A percentile compares a stretch with the other conserved stretches of the same genome.
phyloP scores from a whole-genome alignment of 208 protist species.

The Acanthamoeba castellanii region DNA sequence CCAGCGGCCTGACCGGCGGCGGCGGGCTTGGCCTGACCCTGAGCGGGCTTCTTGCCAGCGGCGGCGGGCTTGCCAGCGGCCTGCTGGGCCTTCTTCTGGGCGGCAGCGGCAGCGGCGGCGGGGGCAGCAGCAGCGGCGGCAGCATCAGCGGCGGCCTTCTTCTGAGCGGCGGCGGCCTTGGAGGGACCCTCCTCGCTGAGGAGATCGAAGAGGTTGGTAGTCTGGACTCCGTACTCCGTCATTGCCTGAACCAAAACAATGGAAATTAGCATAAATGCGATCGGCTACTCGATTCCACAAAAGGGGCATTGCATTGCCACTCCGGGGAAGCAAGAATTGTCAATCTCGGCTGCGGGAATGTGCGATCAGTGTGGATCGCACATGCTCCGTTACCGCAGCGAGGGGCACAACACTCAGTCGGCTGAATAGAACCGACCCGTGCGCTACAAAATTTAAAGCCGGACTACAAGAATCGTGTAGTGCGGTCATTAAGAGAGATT shows the following conservation, averaged over 20 bases:
- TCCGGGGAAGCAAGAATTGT: too few species aligned
- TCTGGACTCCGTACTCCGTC: conserved; percentile 66
- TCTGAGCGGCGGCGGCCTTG: background rate
- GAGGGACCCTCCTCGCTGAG: background rate
- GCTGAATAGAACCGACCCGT: too few species aligned
- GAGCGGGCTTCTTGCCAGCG: background rate
- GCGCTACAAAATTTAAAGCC: too few species aligned
- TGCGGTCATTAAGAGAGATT: too few species aligned
- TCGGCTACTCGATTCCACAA: too few species aligned
- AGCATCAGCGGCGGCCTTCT: background rate
- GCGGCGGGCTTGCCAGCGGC: background rate
- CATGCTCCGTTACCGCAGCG: too few species aligned
- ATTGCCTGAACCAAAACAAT: background rate
- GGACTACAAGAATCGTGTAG: too few species aligned
- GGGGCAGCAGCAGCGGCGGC: conserved; percentile 13
- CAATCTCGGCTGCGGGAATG: too few species aligned
- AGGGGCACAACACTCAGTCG: too few species aligned
- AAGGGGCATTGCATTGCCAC: too few species aligned
- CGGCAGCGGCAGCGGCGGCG: background rate
- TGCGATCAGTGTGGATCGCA: too few species aligned
- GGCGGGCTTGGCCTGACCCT: background rate
- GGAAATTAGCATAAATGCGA: too few species aligned
- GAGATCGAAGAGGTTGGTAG: conserved; percentile 61
- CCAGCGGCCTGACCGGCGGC: background rate
- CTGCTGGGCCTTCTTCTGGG: background rate